phyloP scores from a whole-genome alignment of 768 basidiomycete species.

The Termitomyces titanicus region DNA sequence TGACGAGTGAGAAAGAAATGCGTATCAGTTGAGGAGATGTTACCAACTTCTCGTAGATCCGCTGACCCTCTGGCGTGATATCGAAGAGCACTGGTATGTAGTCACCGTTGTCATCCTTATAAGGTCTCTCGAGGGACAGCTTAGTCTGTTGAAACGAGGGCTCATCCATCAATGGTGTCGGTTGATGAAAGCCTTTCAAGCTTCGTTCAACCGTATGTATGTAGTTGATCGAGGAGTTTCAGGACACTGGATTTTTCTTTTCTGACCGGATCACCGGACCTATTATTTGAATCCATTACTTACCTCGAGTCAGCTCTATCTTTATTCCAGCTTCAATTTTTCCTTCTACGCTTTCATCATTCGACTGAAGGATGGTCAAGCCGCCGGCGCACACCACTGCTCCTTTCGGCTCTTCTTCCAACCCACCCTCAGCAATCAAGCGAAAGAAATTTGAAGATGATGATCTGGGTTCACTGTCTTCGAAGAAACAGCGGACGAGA shows the following conservation, averaged over 20 bases:
- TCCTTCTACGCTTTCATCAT: background rate
- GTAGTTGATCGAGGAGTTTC: too few species aligned
- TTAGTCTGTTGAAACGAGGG: slow-evolving; percentile 56
- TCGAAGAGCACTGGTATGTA: slow-evolving; percentile 62
- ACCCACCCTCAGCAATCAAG: slow-evolving; percentile 37
- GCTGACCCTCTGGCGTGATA: slow-evolving; percentile 65
- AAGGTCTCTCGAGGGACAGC: slow-evolving; percentile 74
- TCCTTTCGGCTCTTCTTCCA: slow-evolving; percentile 14
- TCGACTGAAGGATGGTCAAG: slow-evolving; percentile 32
- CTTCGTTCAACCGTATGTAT: too few species aligned
- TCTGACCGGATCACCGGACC: slow-evolving; percentile 17
- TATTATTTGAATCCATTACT: slow-evolving; percentile 11
- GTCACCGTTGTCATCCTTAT: slow-evolving; percentile 73
- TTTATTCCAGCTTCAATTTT: slow-evolving; percentile 4
- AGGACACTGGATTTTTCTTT: background rate
- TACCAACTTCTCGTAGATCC: slow-evolving; percentile 70
- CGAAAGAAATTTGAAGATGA: slow-evolving; percentile 68
- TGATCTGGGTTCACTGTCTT: slow-evolving; percentile 32
- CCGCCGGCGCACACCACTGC: slow-evolving; percentile 22
- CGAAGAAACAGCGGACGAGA: slow-evolving; percentile 71
- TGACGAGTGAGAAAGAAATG: slow-evolving; percentile 11
- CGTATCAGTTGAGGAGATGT: slow-evolving; percentile 5
- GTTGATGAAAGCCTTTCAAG: too few species aligned
- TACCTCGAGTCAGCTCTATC: slow-evolving; percentile 13
- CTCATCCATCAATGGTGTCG: slow-evolving; percentile 16